Percentiles rank a stretch among this genome's conserved stretches.
These are phyloP conservation scores for Mycena chlorophos DNA, from an alignment of 768 basidiomycete genomes.

Conservation along the genomic window DNA sequence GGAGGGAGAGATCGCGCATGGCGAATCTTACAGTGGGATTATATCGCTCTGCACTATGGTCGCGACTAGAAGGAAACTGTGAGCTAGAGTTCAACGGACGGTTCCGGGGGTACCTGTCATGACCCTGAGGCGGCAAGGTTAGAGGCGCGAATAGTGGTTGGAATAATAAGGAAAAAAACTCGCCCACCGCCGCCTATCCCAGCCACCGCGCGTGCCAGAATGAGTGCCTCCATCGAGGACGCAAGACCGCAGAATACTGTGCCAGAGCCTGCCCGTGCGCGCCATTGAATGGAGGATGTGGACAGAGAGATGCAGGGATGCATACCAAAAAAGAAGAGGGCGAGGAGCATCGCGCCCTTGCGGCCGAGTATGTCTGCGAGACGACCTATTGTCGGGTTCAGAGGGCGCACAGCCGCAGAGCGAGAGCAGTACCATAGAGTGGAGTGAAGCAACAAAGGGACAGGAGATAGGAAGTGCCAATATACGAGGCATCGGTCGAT, in stretches of 20 bases:
- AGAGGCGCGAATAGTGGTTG: slow-evolving; percentile 24
- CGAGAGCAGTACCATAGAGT: slow-evolving; percentile 65
- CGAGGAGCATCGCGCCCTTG: slow-evolving; percentile 84
- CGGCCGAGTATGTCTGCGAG: slow-evolving; percentile 84
- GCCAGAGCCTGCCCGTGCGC: slow-evolving; percentile 57
- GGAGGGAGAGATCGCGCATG: slow-evolving; percentile 6
- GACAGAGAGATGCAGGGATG: slow-evolving; percentile 1
- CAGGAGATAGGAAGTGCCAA: slow-evolving; percentile 85
- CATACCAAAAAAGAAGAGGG: slow-evolving; percentile 78
- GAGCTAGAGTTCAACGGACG: slow-evolving; percentile 20
- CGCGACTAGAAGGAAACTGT: slow-evolving; percentile 54
- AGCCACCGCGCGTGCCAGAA: slow-evolving; percentile 79
- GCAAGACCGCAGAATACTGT: slow-evolving; percentile 87
- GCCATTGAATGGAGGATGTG: slow-evolving; percentile 19
- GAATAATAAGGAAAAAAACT: slow-evolving; percentile 36
- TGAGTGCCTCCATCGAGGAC: slow-evolving; percentile 79
- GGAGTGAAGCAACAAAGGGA: slow-evolving; percentile 92
- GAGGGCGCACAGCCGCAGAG: slow-evolving; percentile 1
- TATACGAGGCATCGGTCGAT: slow-evolving; percentile 79
- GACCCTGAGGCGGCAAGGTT: slow-evolving; percentile 49
- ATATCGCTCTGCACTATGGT: slow-evolving; percentile 86
- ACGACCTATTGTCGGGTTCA: slow-evolving; percentile 52
- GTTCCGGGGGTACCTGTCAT: slow-evolving; percentile 67
- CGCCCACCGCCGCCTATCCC: slow-evolving; percentile 93
- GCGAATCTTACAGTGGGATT: slow-evolving; percentile 71